Base-by-base conservation (phyloP, 1,284 basidiomycete species). In the Crepidotus sp. region DNA sequence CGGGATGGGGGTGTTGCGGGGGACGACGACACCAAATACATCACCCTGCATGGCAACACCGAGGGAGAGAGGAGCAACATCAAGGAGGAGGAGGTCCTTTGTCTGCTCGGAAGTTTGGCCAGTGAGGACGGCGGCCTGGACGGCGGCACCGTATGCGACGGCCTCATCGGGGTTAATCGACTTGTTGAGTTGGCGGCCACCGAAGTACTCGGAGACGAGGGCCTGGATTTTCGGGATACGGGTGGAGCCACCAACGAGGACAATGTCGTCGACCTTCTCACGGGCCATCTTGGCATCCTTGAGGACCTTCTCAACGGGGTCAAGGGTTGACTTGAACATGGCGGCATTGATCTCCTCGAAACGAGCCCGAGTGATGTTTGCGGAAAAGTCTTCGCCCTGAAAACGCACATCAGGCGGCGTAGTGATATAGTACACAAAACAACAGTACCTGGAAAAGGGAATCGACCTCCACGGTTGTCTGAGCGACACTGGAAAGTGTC, bases 161-260 rank as follows among this genome's bases (percentile, higher is more conserved):
- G 90, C 91, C 71, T 94, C 90, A 61, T 94, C 91, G 52, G 91
- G 91, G 76, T 94, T 94, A 71, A 95, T 94, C 53, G 89, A 93
- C 81, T 98, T 98, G 87, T 98, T 98, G 63, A 96, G 73, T 67
- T 95, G 87, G 61, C 93, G 92, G 52, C 92, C 93, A 67, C 86
- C 87, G 67, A 98, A 99, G 80, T 83, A 92, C 66, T 98, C 95
- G 53, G 94, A 98, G 49, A 99, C 93, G 51, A 98, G 83, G 22
- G 91, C 80, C 72, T 98, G 95, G 59, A 99, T 90, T 77, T 98
- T 98, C 60, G 95, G 95, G 66, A 99, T 99, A 82, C 96, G 95
- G 57, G 96, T 98, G 46, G 96, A 98, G 57, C 96, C 94, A 76
- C 96, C 95, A 57, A 99, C 95, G 50, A 99, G 90, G 63, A 98